Base-by-base conservation (phyloP, 2,329 filamentous ascomycete species). In the Oidium heveae region DNA sequence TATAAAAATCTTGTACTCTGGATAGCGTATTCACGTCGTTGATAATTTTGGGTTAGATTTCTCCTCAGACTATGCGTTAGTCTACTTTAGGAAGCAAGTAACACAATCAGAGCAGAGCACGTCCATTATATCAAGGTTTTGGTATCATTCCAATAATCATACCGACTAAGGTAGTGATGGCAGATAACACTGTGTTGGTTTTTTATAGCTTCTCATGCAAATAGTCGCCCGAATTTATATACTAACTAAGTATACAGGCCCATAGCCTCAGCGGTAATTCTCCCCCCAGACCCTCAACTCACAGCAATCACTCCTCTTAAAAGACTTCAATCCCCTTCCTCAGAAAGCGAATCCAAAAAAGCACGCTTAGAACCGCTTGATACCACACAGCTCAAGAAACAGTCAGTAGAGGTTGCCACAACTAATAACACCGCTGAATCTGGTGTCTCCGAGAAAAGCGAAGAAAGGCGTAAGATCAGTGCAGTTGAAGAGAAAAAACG, bases 401-500 rank as follows among this genome's bases (percentile, higher is more conserved):
- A 22, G 15, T n/a, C 4, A n/a, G 32, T 33, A 51, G 24, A 12
- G 12, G 9, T 10, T 16, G 10, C 13, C 18, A 13, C 13, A 13
- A 6, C 18, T 22, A 22, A 46, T 12, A 20, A 8, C 9, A 12
- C 43, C 1, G 24, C 24, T 16, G 18, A 5, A 10, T 32, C 32
- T 32, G 16, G 1, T 34, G 16, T 16, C 15, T 16, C 15, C 10
- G 33, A 54, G 15, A 37, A 37, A 18, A 54, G 28, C n/a, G 52
- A 41, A 44, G 52, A n/a, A 24, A n/a, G 68, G 53, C 69, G 71
- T 53, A 68, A 66, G 58, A 70, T 65, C 55, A 68, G 73, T 53
- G 68, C 72, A 32, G 71, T 79, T 56, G 84, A 93, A 62, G 89
- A 96, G 65, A 86, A 81, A 66, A 86, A 84, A 65, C 82, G 89